Conservation (phyloP, 352 stramenopile species). For the Plasmopara muralis region DNA sequence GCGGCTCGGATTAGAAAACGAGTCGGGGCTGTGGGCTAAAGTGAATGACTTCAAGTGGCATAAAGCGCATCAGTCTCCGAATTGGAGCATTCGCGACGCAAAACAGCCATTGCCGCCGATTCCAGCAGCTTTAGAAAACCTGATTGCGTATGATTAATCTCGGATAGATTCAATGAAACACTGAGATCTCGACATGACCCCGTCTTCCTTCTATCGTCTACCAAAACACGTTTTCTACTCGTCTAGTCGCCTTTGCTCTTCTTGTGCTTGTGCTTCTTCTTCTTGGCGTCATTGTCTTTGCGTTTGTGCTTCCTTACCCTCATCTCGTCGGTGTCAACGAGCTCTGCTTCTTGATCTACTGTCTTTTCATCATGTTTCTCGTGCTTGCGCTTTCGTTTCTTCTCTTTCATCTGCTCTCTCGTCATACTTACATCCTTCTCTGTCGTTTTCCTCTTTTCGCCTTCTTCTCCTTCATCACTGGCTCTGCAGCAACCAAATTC, state of each 20-base stretch:
- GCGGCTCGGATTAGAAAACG: constrained; percentile 36
- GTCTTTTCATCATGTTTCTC: constrained; percentile 19
- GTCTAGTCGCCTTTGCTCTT: constrained; percentile 53
- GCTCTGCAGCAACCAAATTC: constrained; percentile 11
- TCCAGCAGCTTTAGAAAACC: constrained; percentile 23
- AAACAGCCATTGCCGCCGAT: constrained; percentile 39
- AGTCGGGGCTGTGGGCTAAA: constrained; percentile 73
- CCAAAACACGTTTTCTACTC: not conserved
- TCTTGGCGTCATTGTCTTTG: constrained; percentile 32
- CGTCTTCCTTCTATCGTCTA: no score
- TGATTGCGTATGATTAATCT: constrained; percentile 31
- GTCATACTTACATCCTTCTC: constrained; percentile 8
- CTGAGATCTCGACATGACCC: no score
- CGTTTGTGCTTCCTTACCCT: constrained; percentile 29
- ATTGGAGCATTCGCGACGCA: constrained; percentile 68
- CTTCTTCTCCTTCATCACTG: constrained; percentile 9
- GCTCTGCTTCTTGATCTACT: constrained; percentile 19
- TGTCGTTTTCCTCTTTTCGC: constrained; percentile 16
- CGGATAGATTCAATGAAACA: no score
- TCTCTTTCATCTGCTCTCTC: constrained; percentile 19
- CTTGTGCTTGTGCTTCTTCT: constrained; percentile 38
- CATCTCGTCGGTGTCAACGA: constrained; percentile 5
- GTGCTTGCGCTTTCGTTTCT: constrained; percentile 32
- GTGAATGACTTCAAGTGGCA: constrained; percentile 93
- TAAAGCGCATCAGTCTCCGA: constrained; percentile 75